A percentile compares a stretch with the other conserved stretches of the same genome.
These are phyloP conservation scores for Ambrosiella xylebori DNA, from an alignment of 2,329 filamentous ascomycete genomes.

Conservation along the genomic window DNA sequence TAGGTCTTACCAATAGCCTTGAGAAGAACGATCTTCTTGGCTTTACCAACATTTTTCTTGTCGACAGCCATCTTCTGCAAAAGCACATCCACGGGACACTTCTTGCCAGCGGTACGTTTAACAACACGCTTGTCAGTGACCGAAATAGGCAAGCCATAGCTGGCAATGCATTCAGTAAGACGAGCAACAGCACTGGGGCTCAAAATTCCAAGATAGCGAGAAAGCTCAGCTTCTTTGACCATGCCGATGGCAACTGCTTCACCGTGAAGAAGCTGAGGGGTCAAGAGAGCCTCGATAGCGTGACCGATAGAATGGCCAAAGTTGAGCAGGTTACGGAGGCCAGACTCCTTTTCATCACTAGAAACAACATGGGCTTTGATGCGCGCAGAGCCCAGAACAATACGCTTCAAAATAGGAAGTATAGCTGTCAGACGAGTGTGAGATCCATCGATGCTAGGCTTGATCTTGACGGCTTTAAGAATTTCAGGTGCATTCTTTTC, in stretches of 20 bases:
- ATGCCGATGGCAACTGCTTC: constrained; percentile 95
- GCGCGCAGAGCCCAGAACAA: constrained; percentile 77
- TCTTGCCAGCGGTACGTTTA: constrained; percentile 68
- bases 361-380: constrained; percentile 93
- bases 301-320: constrained; percentile 98
- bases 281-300: constrained; percentile 86
- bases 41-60: constrained; percentile 91
- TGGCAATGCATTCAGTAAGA: constrained; percentile 82
- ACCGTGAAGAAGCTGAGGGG: constrained; percentile 86
- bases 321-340: constrained; percentile 83
- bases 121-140: constrained; percentile 68
- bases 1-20: constrained; percentile 77
- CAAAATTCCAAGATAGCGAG: constrained; percentile 72
- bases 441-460: constrained; percentile 21
- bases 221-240: constrained; percentile 92
- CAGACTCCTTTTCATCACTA: constrained; percentile 83
- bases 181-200: constrained; percentile 76
- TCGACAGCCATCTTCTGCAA: constrained; percentile 92
- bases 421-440: constrained; percentile 49
- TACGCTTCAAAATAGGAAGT: constrained; percentile 50
- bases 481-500: constrained; percentile 69
- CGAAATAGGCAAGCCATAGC: constrained; percentile 77
- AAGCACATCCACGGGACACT: constrained; percentile 70
- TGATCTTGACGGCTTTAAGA: constrained; percentile 28
- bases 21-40: constrained; percentile 90